phyloP scores from a whole-genome alignment of 768 basidiomycete species.

The Suillus weaverae region DNA sequence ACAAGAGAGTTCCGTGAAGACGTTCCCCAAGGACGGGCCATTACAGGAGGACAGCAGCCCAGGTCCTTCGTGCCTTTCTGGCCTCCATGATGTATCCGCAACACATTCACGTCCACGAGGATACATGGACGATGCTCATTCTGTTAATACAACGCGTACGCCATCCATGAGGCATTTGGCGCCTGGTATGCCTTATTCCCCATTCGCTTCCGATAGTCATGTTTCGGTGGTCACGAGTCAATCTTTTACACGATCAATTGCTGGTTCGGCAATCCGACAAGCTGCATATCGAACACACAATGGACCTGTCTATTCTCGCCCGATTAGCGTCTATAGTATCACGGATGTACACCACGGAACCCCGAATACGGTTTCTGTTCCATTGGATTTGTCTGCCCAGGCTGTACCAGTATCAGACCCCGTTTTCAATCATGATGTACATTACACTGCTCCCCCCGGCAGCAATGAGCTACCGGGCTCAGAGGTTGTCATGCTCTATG shows the following conservation, averaged over 20 bases:
- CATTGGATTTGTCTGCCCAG: neutral
- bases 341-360: neutral
- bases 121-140: neutral
- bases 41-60: neutral
- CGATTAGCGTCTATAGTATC: neutral
- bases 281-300: no score
- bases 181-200: neutral
- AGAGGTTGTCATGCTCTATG: neutral
- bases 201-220: neutral
- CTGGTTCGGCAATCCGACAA: neutral
- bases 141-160: neutral
- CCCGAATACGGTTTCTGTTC: neutral
- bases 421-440: neutral
- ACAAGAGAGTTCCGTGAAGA: neutral
- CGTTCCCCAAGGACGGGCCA: neutral
- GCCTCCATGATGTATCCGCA: neutral
- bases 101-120: neutral
- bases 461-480: no score
- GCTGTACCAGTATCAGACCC: neutral
- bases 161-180: neutral
- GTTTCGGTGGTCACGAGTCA: neutral
- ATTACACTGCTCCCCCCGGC: constrained; percentile 9
- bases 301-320: neutral
- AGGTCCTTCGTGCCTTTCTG: no score
- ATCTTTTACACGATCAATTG: neutral